phyloP scores from a whole-genome alignment of 345 rosid species.

The Euphorbia lathyris region DNA sequence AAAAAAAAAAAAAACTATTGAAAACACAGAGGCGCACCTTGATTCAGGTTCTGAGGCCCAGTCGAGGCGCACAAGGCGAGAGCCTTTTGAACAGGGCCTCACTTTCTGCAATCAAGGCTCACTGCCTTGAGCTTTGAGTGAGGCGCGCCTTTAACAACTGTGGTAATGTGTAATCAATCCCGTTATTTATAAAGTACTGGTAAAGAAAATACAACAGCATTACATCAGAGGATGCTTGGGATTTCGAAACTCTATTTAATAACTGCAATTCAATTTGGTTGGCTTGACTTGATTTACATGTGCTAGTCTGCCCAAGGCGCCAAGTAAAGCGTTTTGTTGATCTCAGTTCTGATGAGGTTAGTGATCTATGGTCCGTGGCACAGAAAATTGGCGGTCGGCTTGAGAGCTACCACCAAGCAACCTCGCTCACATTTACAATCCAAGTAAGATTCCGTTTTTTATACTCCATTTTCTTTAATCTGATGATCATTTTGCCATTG shows the following conservation, averaged over 20 bases:
- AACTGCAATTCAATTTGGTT: constrained; percentile 36
- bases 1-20: no score
- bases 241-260: not conserved
- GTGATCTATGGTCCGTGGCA: constrained; percentile 76
- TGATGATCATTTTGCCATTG: not conserved
- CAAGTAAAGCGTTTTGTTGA: constrained; percentile 83
- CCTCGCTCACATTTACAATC: constrained; percentile 74
- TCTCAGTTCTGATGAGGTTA: constrained; percentile 76
- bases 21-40: no score
- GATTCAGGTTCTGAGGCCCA: no score
- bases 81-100: no score
- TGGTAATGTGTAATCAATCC: not conserved
- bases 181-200: not conserved
- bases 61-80: no score
- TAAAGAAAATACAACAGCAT: not conserved
- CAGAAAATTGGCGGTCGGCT: constrained; percentile 71
- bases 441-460: constrained; percentile 44
- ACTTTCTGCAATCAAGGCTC: no score
- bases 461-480: not conserved
- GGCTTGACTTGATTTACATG: constrained; percentile 67
- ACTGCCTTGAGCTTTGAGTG: no score
- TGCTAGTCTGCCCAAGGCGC: constrained; percentile 82
- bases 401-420: constrained; percentile 67
- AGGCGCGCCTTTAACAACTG: no score
- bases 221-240: not conserved